Base-by-base conservation (phyloP, 768 basidiomycete species). In the Lactarius hatsudake region DNA sequence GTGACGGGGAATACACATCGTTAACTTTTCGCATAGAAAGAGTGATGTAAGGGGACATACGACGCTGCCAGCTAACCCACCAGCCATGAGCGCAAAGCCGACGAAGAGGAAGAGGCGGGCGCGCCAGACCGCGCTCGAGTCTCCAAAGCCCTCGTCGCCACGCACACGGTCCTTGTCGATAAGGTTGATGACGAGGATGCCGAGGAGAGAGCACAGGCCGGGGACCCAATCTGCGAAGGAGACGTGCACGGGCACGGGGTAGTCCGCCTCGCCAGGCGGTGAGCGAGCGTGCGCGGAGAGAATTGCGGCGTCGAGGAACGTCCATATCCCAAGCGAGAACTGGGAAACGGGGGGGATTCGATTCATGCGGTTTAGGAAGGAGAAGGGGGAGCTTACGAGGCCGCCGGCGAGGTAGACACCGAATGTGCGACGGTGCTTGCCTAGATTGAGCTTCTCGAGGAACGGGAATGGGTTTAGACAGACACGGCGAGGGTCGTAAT, bases 221-320 rank as follows among this genome's bases (percentile, higher is more conserved):
- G 96, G 94, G n/a, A 97, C 81, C 97, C 97, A 99, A 81, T 98
- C 97, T 63, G 94, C 87, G 75, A 98, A 97, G 15, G 84, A 80
- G 75, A 99, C 92, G 73, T 94, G 94, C 15, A 91, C 86, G 10
- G 88, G 89, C 1, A 86, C 81, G 0, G 87, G 84, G 61, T 87
- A 81, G 71, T 89, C 83, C 2, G 90, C 89, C 5, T 87, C 83
- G 45, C 86, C 88, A 69, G 85, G 85, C 3, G 93, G 91, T 1
- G 91, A 79, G 62, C 85, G 86, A 0, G 94, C 93, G 72, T 96
- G 93, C 3, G 91, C 87, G 12, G 95, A 97, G 48, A 94, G 83
- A 62, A 98, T 88, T 28, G 90, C 88, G 17, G 97, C 96, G 73
- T 98, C 96, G 64, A 98, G 81, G 78, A 99, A 95, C 4, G 90